Evolutionary conservation across 805 yeast species (phyloP), one percentile per base, ranked within the genome.

Genomic region (Blastobotrys peoriensis): DNA sequence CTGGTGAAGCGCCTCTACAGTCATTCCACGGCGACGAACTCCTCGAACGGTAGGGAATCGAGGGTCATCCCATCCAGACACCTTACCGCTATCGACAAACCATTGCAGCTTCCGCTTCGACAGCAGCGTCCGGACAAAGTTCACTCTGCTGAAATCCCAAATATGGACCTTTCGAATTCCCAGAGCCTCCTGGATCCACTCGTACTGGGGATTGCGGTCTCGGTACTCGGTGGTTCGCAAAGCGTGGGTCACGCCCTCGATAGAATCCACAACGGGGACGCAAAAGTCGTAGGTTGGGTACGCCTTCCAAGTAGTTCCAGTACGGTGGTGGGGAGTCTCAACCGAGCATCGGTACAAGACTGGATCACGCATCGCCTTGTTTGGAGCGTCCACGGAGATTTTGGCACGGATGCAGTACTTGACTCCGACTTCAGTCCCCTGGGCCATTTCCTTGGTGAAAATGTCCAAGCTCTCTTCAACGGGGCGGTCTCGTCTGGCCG

Each of bases 1-100:
- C 75, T 86, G 85, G 68, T 91, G 80, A 66, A 93, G 79, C 54
- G 98, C 99, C 72, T 93, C 97, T 52, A 93, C 94, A 33, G 96
- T 81, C 99, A 93, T 93, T 73, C 99, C 99, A 74, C 99, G 85
- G 76, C 98, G 83, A 74, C 97, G 86, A 43, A 91, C 96, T 73
- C 99, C 99, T 68, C 98, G 83, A 33, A 93, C 96, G 38, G 99
- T 93, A 56, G 99, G 99, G 87, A 93, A 93, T 67, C 99, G 79
- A 58, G 99, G 98, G 67, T 93, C 99, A 62, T 93, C 97, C 99
- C 99, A 93, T 70, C 87, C 88, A 19, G 76, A 60, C 47, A 93
- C 99, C 58, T 83, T 74, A 36, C 78, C 72, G 66, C 86, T 83
- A 73, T 93, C 98, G 51, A 93, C 98, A 68, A 93, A 88, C 98